phyloP scores from a whole-genome alignment of 2,329 filamentous ascomycete genomes.

The Curvularia sp. region DNA sequence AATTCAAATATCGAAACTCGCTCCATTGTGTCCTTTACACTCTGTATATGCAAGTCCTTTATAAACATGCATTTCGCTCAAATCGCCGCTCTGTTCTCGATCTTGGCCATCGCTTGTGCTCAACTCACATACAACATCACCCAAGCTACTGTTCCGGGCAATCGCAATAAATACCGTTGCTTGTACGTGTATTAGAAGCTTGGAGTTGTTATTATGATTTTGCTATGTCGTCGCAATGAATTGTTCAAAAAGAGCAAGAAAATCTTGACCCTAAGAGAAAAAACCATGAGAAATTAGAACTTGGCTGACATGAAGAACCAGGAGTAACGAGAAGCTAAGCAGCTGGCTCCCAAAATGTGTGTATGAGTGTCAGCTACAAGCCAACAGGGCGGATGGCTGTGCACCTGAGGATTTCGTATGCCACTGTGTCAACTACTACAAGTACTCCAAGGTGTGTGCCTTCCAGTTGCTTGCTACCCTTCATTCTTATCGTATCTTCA shows the following conservation, averaged over 20 bases:
- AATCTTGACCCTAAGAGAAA: background rate
- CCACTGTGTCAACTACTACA: conserved; percentile 31
- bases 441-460: conserved; percentile 30
- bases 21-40: background rate
- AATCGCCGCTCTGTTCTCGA: conserved; percentile 10
- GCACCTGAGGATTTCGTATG: conserved; percentile 33
- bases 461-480: background rate
- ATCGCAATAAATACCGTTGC: conserved; percentile 36
- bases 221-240: background rate
- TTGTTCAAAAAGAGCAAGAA: background rate
- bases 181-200: conserved; percentile 19
- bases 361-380: conserved; percentile 25
- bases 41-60: background rate
- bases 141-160: conserved; percentile 21
- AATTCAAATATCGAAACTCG: background rate
- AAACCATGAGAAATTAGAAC: background rate
- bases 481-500: no score
- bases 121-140: conserved; percentile 35
- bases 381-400: conserved; percentile 31
- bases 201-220: background rate
- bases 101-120: conserved; percentile 15
- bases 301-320: background rate
- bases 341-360: conserved; percentile 23
- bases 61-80: conserved; percentile 9
- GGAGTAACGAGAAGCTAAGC: conserved; percentile 26